Evolutionary conservation across 2,329 filamentous ascomycete species (phyloP).

Genomic region (Cladophialophora immunda): DNA sequence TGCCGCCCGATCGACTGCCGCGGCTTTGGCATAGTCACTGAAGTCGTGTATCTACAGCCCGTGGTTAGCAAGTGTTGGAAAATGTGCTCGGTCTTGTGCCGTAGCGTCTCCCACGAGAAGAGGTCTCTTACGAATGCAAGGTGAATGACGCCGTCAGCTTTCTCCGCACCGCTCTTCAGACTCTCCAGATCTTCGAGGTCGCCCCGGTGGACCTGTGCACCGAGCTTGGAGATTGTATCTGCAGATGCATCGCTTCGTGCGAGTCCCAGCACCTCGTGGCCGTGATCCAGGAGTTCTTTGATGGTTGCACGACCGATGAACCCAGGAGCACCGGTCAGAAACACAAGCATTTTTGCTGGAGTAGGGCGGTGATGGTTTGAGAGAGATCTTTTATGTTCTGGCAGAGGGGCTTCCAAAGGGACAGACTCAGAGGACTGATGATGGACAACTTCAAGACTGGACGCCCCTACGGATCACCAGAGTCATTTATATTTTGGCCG

Average conservation of each 20-base stretch:
- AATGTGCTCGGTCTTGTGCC: no score
- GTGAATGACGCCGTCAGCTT: slow-evolving; percentile 52
- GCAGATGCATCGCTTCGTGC: slow-evolving; percentile 48
- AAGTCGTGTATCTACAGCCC: slow-evolving; percentile 47
- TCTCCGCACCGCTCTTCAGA: slow-evolving; percentile 46
- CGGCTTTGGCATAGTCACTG: slow-evolving; percentile 43
- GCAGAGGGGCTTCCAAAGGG: no score
- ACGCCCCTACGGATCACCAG: background rate
- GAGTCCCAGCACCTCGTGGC: slow-evolving; percentile 54
- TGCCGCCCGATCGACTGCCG: slow-evolving; percentile 46
- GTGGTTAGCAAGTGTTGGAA: background rate
- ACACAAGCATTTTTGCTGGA: slow-evolving; percentile 45
- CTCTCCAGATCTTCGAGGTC: slow-evolving; percentile 48
- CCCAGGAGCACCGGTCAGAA: slow-evolving; percentile 56
- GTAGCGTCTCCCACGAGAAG: no score
- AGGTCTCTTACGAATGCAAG: slow-evolving; percentile 47
- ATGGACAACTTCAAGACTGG: background rate
- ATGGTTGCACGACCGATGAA: slow-evolving; percentile 53
- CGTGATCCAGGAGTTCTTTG: slow-evolving; percentile 49
- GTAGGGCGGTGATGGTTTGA: no score
- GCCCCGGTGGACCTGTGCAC: slow-evolving; percentile 48
- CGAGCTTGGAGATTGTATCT: slow-evolving; percentile 44
- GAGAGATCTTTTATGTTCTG: no score
- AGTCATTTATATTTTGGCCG: background rate
- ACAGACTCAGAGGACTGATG: background rate